These are phyloP conservation scores for Diatrype stigma DNA, from an alignment of 2,329 filamentous ascomycete genomes.

Conservation along the genomic window DNA sequence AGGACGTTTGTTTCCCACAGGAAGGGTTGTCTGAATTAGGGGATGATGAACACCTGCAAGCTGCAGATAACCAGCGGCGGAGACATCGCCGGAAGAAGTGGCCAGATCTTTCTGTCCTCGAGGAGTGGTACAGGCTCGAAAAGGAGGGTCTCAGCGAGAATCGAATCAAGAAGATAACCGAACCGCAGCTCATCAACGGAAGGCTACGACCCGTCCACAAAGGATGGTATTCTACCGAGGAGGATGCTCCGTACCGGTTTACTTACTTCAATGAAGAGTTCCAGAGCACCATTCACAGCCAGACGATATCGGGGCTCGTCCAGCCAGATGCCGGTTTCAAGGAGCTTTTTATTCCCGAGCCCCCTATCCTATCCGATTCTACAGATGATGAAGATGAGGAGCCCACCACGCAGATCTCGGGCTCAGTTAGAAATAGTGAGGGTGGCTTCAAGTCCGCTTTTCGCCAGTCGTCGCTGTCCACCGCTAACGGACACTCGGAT, in stretches of 20 bases:
- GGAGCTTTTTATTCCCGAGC: constrained; percentile 88
- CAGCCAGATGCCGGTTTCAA: constrained; percentile 80
- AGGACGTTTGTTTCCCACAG: constrained; percentile 89
- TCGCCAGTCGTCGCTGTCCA: constrained; percentile 41
- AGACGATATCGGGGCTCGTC: constrained; percentile 88
- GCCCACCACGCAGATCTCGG: constrained; percentile 23
- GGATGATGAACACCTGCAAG: constrained; percentile 63
- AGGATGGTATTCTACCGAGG: constrained; percentile 81
- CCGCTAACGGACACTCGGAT: constrained; percentile 14
- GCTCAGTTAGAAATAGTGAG: constrained; percentile 32
- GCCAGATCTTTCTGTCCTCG: constrained; percentile 79
- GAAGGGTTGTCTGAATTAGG: constrained; percentile 75
- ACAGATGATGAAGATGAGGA: constrained; percentile 63
- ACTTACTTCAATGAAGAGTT: constrained; percentile 99
- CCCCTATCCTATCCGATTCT: constrained; percentile 68
- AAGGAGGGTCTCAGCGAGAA: constrained; percentile 84
- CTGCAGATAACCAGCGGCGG: constrained; percentile 48
- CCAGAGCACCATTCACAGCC: constrained; percentile 90
- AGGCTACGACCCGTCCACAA: constrained; percentile 75
- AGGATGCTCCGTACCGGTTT: constrained; percentile 89
- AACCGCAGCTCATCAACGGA: constrained; percentile 88
- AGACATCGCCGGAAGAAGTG: constrained; percentile 61
- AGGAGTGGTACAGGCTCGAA: constrained; percentile 87
- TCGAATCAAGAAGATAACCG: constrained; percentile 85
- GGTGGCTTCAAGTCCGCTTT: constrained; percentile 37